Base-by-base conservation (phyloP, 371 early-diverging fungal species). In the Capniomyces stellatus region DNA sequence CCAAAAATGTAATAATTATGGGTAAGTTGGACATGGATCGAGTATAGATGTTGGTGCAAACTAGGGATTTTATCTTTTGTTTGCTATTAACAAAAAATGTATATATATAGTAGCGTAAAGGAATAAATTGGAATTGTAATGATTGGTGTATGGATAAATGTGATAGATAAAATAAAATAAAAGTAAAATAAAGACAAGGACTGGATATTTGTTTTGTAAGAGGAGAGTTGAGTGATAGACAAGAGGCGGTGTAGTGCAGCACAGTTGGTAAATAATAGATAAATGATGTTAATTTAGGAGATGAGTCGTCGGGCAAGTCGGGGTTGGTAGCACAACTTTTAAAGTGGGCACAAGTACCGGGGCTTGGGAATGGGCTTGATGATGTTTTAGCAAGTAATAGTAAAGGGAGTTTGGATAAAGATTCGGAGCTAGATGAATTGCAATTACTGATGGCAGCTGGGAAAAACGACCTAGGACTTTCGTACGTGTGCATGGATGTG, bases 401-500 rank as follows among this genome's bases (percentile, higher is more conserved):
- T 39, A 68, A 69, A 3, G 57, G 58, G 28, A 63, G 66, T 35
- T 58, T 62, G 23, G 71, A 70, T 42, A 63, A 66, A 21, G 59
- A 64, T 25, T 71, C 66, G 52, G 66, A 70, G 42, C 62, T 71
- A 46, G 64, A 52, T 30, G 75, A 72, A 51, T 66, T 76, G 54
- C 77, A 76, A 51, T 71, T 57, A 43, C 53, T 44, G 41, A 55
- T 50, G 60, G 58, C 59, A 69, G 72, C 58, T 67, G 74, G 54
- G 50, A 78, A 78, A 54, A 78, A 76, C 51, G 85, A 85, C 25
- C 69, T 91, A 46, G 90, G 85, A 21, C 69, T 92, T 42, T 78
- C 85, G 28, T 92, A 85, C 59, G 75, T 79, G 2, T 90, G 75
- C 71, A 71, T 82, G 59, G 88, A 91, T 59, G 75, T 92, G 29